phyloP scores from a whole-genome alignment of 805 yeast genomes.

The Lachancea quebecensis region DNA sequence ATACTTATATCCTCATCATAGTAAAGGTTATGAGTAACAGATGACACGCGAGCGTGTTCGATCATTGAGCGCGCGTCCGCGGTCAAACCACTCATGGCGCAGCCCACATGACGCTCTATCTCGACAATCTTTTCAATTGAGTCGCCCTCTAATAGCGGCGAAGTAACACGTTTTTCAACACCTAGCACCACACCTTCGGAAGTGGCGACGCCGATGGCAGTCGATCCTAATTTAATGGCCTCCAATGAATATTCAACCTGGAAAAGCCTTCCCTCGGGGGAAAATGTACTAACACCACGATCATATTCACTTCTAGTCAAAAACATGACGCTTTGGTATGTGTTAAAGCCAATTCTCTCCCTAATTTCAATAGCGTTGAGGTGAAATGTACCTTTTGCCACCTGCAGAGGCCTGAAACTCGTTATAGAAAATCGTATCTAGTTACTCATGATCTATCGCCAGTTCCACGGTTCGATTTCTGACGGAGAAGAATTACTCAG shows the following conservation, averaged over 20 bases:
- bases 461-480: no score
- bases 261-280: conserved; percentile 97
- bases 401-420: no score
- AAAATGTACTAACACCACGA: conserved; percentile 96
- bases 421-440: no score
- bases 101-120: conserved; percentile 88
- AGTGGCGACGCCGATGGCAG: conserved; percentile 95
- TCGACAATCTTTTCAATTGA: conserved; percentile 96
- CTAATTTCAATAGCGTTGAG: no score
- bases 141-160: conserved; percentile 81
- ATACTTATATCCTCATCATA: conserved; percentile 90
- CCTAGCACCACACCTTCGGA: conserved; percentile 94
- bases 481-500: no score
- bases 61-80: conserved; percentile 99
- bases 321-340: conserved; percentile 50
- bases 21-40: conserved; percentile 80
- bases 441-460: no score
- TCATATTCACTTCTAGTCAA: conserved; percentile 99
- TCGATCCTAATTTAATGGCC: conserved; percentile 85
- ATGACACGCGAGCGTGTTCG: conserved; percentile 91
- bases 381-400: no score
- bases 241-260: conserved; percentile 97
- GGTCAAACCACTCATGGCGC: conserved; percentile 98
- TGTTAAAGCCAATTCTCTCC: no score
- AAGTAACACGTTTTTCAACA: conserved; percentile 95